Evolutionary conservation across 1,284 basidiomycete genomes (phyloP).

Genomic region (Kwoniella shivajii): DNA sequence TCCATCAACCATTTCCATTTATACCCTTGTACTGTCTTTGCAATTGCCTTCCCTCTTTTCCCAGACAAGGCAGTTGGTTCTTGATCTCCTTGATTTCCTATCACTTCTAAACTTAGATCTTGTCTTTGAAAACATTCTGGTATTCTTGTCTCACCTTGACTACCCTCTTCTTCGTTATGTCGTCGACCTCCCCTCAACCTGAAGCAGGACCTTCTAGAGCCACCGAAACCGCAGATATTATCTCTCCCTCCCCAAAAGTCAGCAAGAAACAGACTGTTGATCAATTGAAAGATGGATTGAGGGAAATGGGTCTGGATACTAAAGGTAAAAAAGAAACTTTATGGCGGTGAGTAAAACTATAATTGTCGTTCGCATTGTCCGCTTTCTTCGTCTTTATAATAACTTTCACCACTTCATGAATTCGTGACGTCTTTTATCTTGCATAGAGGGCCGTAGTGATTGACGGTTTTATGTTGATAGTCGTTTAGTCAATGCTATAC

Average conservation of each 20-base stretch:
- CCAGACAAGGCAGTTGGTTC: too few relatives aligned
- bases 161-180: background rate
- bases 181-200: conserved; percentile 38
- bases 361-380: background rate
- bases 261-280: conserved; percentile 44
- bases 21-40: too few relatives aligned
- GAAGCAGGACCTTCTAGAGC: conserved; percentile 5
- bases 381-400: background rate
- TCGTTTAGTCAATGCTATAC: conserved; percentile 15
- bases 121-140: too few relatives aligned
- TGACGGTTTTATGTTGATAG: background rate
- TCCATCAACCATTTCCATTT: too few relatives aligned
- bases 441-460: too few relatives aligned
- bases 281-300: conserved; percentile 37
- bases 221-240: background rate
- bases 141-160: background rate
- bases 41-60: background rate
- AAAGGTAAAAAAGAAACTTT: conserved; percentile 53
- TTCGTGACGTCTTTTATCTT: too few relatives aligned
- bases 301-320: conserved; percentile 38
- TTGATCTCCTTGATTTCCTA: too few relatives aligned
- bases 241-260: conserved; percentile 20
- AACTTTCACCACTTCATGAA: too few relatives aligned
- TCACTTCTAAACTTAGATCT: too few relatives aligned
- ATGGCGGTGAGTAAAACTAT: conserved; percentile 42